Conservation (phyloP, 2,329 filamentous ascomycete species). For the Claviceps fusiformis region DNA sequence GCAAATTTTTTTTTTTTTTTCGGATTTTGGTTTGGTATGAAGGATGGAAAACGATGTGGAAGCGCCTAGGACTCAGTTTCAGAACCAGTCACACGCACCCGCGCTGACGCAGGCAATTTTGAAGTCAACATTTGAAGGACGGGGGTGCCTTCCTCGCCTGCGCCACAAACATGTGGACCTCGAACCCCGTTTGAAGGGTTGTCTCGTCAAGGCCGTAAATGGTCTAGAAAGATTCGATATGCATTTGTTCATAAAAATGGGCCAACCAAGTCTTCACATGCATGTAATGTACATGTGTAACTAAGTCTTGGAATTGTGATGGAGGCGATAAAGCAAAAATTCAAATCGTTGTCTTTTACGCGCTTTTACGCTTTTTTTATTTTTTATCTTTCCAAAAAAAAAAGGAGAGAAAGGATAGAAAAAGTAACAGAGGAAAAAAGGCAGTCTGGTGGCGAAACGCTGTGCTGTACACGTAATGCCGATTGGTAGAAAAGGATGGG, state of each 20-base stretch:
- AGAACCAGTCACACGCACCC: not conserved
- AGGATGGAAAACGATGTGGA: not conserved
- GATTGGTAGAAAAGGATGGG: not conserved
- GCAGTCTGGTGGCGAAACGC: not conserved
- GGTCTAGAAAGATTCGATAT: not conserved
- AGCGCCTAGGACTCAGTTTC: not conserved
- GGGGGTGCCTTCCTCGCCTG: not conserved
- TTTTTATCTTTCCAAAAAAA: not conserved
- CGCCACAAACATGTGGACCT: constrained; percentile 2
- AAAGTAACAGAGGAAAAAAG: not conserved
- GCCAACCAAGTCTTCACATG: not conserved
- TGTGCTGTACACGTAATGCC: not conserved
- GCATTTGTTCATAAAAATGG: not conserved
- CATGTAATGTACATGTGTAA: too few species aligned
- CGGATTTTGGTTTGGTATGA: not conserved
- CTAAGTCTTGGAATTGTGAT: too few species aligned
- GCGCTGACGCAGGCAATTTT: too few species aligned
- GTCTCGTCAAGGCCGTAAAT: not conserved
- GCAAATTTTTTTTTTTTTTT: not conserved
- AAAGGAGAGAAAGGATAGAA: too few species aligned
- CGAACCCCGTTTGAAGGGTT: constrained; percentile 2
- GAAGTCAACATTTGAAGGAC: not conserved
- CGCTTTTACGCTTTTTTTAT: not conserved
- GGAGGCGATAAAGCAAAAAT: too few species aligned
- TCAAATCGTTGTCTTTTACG: too few species aligned